These are phyloP conservation scores for Aspergillus heteromorphus DNA, from an alignment of 495 filamentous ascomycete species.

Conservation along the genomic window DNA sequence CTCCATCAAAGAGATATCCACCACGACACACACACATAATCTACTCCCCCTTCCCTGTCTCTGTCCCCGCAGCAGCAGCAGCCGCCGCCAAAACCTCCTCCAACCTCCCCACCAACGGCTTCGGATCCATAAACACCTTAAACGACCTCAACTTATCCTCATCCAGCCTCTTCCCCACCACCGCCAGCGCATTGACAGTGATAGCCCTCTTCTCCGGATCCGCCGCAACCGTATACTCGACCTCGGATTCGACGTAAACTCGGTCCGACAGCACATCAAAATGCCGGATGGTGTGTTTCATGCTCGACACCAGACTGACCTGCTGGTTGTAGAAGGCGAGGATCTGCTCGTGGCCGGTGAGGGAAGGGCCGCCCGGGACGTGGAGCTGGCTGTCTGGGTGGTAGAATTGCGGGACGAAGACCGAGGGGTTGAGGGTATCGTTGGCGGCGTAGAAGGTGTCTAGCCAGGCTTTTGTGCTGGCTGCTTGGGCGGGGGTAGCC, in stretches of 20 bases:
- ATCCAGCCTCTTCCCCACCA: not conserved
- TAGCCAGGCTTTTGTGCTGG: not conserved
- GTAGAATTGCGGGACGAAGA: not conserved
- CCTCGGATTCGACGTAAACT: not conserved
- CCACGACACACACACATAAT: no score
- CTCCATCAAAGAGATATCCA: no score
- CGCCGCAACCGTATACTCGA: not conserved
- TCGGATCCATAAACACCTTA: not conserved
- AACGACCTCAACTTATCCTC: not conserved
- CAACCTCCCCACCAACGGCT: not conserved
- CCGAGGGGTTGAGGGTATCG: not conserved
- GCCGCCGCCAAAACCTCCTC: no score
- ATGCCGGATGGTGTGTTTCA: slow-evolving; percentile 3
- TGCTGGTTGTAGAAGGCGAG: not conserved
- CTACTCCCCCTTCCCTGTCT: no score
- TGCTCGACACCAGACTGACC: not conserved
- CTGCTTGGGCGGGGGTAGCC: not conserved
- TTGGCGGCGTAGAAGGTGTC: not conserved
- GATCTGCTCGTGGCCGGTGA: not conserved
- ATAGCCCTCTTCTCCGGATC: not conserved
- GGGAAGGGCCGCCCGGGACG: not conserved
- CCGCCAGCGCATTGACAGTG: not conserved
- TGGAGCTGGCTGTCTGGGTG: not conserved
- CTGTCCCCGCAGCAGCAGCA: no score
- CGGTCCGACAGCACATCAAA: not conserved